Conservation (phyloP, 192 early-diverging fungal species). For the Neocallimastix lanati region DNA sequence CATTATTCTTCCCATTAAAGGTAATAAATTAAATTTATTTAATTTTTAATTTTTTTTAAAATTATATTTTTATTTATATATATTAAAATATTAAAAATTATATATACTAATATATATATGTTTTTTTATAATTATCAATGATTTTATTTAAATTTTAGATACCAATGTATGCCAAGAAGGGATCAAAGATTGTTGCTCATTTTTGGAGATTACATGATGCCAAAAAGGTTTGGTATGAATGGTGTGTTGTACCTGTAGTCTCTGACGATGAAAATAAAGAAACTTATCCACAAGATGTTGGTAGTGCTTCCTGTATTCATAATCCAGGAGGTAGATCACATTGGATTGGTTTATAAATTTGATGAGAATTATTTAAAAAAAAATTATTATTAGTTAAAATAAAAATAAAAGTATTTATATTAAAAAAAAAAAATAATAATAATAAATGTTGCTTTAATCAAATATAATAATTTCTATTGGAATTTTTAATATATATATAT, state of each 20-base stretch:
- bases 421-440: too few relatives aligned
- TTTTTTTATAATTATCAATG: not conserved
- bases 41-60: too few relatives aligned
- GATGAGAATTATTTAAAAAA: too few relatives aligned
- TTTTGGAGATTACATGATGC: conserved; percentile 71
- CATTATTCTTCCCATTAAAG: conserved; percentile 82
- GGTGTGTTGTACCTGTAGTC: conserved; percentile 36
- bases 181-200: conserved; percentile 37
- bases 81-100: too few relatives aligned
- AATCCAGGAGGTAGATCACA: conserved; percentile 50
- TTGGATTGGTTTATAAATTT: conserved; percentile 54
- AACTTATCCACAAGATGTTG: conserved; percentile 7
- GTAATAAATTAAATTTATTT: too few relatives aligned
- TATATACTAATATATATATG: not conserved
- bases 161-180: conserved; percentile 49
- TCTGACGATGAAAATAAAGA: conserved; percentile 2
- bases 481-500: too few relatives aligned
- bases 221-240: conserved; percentile 94
- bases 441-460: too few relatives aligned
- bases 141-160: conserved; percentile 16
- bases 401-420: too few relatives aligned
- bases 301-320: conserved; percentile 31
- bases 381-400: too few relatives aligned
- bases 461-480: too few relatives aligned
- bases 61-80: too few relatives aligned